These are phyloP conservation scores for Kewa caespitosa DNA, from an alignment of 179 eudicot species.

Conservation along the genomic window DNA sequence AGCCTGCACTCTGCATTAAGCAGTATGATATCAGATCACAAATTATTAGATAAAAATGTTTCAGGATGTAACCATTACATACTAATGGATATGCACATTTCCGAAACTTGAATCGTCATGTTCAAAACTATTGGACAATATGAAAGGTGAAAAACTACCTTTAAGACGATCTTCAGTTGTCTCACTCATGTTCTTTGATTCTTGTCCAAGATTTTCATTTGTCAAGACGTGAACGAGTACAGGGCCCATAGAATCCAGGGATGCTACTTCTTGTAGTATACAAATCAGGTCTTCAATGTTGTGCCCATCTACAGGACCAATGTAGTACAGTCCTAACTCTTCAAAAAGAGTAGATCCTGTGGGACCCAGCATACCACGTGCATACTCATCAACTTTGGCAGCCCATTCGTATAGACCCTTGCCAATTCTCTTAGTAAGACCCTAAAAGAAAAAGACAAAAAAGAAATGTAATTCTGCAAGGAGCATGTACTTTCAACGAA, in stretches of 20 bases:
- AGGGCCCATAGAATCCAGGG: constrained; percentile 89
- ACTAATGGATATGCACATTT: neutral
- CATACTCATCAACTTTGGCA: constrained; percentile 89
- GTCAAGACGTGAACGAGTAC: constrained; percentile 86
- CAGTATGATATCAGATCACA: no score
- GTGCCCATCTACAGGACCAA: constrained; percentile 91
- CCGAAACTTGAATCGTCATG: neutral
- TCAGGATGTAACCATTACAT: neutral
- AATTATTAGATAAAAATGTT: neutral
- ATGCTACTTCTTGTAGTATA: constrained; percentile 78
- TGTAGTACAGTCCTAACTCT: constrained; percentile 92
- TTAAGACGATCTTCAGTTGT: constrained; percentile 24
- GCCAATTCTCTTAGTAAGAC: constrained; percentile 69
- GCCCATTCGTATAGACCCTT: constrained; percentile 86
- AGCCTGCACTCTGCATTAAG: neutral
- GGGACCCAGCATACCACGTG: constrained; percentile 90
- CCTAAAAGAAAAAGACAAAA: constrained; percentile 38
- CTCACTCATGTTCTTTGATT: constrained; percentile 26
- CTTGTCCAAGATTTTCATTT: constrained; percentile 41
- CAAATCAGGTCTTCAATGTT: constrained; percentile 80
- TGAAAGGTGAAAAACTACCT: constrained; percentile 34
- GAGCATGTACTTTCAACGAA: neutral
- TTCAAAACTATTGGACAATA: neutral
- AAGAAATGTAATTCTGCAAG: neutral
- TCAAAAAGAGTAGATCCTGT: constrained; percentile 87